Conservation (phyloP, 208 protist species). For the Wallacemonas sp. region DNA sequence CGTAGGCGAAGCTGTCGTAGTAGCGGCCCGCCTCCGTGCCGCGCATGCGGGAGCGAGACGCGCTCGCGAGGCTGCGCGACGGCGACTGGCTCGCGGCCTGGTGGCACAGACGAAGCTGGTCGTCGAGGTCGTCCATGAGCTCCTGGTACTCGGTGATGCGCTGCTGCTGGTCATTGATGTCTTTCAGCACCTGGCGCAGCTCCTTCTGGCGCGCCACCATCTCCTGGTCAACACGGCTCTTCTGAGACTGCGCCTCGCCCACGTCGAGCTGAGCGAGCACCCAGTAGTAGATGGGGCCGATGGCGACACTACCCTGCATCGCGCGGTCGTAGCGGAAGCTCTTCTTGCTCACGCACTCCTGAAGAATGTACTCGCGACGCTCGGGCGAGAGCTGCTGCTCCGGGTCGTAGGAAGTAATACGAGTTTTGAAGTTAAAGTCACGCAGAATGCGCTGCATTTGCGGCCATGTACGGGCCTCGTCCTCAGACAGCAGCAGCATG, state of each 20-base stretch:
- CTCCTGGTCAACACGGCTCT: conserved; percentile 43
- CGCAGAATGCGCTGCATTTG: conserved; percentile 84
- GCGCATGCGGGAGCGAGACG: conserved; percentile 10
- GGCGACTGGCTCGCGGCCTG: conserved; percentile 24
- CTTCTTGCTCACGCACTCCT: conserved; percentile 82
- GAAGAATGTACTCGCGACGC: conserved; percentile 81
- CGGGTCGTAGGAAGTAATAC: conserved; percentile 70
- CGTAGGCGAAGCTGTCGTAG: conserved; percentile 63
- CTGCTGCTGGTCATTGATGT: conserved; percentile 73
- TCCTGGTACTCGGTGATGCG: conserved; percentile 72
- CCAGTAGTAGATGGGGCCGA: conserved; percentile 90
- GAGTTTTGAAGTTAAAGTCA: conserved; percentile 66
- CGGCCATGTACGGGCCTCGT: conserved; percentile 69
- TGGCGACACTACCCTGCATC: conserved; percentile 69
- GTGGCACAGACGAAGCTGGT: conserved; percentile 61
- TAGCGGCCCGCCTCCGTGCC: conserved; percentile 38
- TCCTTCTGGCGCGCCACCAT: conserved; percentile 54
- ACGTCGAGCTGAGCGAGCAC: conserved; percentile 82
- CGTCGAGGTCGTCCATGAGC: conserved; percentile 74
- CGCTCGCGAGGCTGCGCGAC: conserved; percentile 11
- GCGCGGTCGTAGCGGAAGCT: conserved; percentile 81
- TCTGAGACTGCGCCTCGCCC: conserved; percentile 66
- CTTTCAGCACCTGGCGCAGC: conserved; percentile 63
- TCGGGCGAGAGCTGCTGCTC: conserved; percentile 67
- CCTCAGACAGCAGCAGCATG: conserved; percentile 85